Evolutionary conservation across 495 filamentous ascomycete genomes (phyloP).

Genomic region (Aspergillus panamensis): DNA sequence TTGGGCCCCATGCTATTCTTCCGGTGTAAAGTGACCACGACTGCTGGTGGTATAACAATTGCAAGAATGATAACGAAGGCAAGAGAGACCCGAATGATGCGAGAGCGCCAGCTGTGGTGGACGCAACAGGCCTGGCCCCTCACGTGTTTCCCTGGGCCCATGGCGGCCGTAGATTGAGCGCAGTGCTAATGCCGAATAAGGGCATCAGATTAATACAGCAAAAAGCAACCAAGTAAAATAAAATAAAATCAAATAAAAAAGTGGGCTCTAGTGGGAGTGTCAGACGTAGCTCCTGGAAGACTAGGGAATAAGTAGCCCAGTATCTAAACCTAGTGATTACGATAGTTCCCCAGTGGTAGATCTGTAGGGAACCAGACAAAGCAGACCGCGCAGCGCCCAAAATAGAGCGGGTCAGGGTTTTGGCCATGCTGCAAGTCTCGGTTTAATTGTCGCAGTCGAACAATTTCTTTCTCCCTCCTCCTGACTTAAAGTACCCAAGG

Average conservation of each 20-base stretch:
- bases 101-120: slow-evolving; percentile 31
- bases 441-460: slow-evolving; percentile 16
- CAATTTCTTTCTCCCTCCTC: slow-evolving; percentile 18
- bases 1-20: slow-evolving; percentile 42
- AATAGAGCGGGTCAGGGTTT: slow-evolving; percentile 29
- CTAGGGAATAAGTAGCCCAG: slow-evolving; percentile 25
- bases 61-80: slow-evolving; percentile 33
- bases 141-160: slow-evolving; percentile 38
- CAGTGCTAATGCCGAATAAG: slow-evolving; percentile 15
- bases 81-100: slow-evolving; percentile 25
- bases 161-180: slow-evolving; percentile 13
- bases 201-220: slow-evolving; percentile 18
- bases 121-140: slow-evolving; percentile 30
- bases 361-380: slow-evolving; percentile 15
- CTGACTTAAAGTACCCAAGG: slow-evolving; percentile 15
- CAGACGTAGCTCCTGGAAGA: slow-evolving; percentile 15
- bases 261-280: slow-evolving; percentile 26
- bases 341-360: not conserved
- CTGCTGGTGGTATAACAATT: slow-evolving; percentile 34
- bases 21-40: slow-evolving; percentile 33
- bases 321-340: slow-evolving; percentile 15
- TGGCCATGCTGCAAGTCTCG: slow-evolving; percentile 21
- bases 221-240: slow-evolving; percentile 3
- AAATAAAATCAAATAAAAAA: slow-evolving; percentile 7
- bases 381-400: slow-evolving; percentile 17